Percentiles rank a stretch among this genome's conserved stretches.
phyloP scores from a whole-genome alignment of 2,329 filamentous ascomycete genomes.

The Celoporthe dispersa region DNA sequence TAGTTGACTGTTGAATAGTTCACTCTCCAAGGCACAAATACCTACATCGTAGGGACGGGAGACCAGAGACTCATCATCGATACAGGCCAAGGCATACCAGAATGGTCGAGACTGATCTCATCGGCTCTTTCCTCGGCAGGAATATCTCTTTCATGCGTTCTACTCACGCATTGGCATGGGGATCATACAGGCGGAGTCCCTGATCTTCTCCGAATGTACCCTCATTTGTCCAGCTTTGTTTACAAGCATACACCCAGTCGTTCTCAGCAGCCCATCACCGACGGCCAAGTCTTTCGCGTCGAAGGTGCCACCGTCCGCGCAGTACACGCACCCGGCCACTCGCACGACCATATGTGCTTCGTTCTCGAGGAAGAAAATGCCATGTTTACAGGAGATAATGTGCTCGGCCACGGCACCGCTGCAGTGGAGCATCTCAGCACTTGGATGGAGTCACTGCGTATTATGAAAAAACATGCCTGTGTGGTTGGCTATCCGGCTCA shows the following conservation, averaged over 20 bases:
- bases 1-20: no score
- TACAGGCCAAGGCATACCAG: slow-evolving; percentile 68
- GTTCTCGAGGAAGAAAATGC: slow-evolving; percentile 77
- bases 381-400: slow-evolving; percentile 88
- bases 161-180: slow-evolving; percentile 77
- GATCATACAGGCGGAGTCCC: slow-evolving; percentile 72
- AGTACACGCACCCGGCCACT: slow-evolving; percentile 68
- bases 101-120: slow-evolving; percentile 54
- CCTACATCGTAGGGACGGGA: slow-evolving; percentile 75
- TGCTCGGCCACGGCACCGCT: slow-evolving; percentile 83
- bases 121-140: slow-evolving; percentile 36
- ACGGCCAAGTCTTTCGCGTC: slow-evolving; percentile 59
- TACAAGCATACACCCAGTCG: slow-evolving; percentile 42
- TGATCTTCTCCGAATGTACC: slow-evolving; percentile 51
- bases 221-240: slow-evolving; percentile 45
- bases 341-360: slow-evolving; percentile 81
- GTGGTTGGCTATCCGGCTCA: slow-evolving; percentile 50
- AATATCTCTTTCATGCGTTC: slow-evolving; percentile 44
- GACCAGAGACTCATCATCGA: slow-evolving; percentile 68
- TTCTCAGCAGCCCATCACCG: slow-evolving; percentile 40
- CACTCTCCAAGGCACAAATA: no score
- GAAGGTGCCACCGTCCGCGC: slow-evolving; percentile 71
- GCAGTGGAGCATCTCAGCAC: slow-evolving; percentile 77
- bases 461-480: slow-evolving; percentile 38
- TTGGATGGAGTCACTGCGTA: slow-evolving; percentile 43